A percentile compares a stretch with the other conserved stretches of the same genome.
phyloP scores from a whole-genome alignment of 2,329 filamentous ascomycete species.

The Cytospora schulzeri region DNA sequence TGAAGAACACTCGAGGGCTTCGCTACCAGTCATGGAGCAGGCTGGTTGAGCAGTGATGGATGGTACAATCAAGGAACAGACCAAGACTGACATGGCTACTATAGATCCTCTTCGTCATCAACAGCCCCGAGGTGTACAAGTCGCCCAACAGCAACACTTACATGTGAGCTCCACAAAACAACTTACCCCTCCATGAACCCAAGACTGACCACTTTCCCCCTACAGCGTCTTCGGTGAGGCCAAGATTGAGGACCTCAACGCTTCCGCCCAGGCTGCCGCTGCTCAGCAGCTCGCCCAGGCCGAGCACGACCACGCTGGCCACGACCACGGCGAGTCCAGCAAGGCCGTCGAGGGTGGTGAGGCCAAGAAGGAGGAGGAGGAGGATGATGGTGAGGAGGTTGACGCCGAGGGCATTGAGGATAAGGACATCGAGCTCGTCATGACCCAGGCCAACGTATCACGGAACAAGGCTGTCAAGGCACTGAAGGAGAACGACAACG shows the following conservation, averaged over 20 bases:
- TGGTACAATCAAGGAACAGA: not conserved
- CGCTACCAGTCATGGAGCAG: not conserved
- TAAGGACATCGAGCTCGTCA: conserved; percentile 99
- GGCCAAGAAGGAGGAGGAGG: conserved; percentile 77
- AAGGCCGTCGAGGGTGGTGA: conserved; percentile 59
- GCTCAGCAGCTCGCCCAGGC: conserved; percentile 90
- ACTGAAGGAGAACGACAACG: conserved; percentile 98
- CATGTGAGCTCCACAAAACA: conserved; percentile 69
- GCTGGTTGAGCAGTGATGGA: not conserved
- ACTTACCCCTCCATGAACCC: not conserved
- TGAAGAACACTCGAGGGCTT: not conserved
- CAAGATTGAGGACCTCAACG: conserved; percentile 99
- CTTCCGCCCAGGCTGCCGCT: conserved; percentile 92
- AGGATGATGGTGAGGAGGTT: conserved; percentile 94
- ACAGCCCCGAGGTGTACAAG: conserved; percentile 99
- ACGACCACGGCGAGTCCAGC: conserved; percentile 73
- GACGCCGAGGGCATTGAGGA: conserved; percentile 93
- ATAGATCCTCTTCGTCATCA: conserved; percentile 99
- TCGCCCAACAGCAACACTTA: conserved; percentile 99
- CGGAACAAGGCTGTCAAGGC: conserved; percentile 99
- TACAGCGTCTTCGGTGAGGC: conserved; percentile 96
- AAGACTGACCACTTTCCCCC: conserved; percentile 27
- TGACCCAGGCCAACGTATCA: conserved; percentile 95
- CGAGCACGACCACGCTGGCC: conserved; percentile 66
- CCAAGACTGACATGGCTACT: conserved; percentile 21